Conservation (phyloP, 805 yeast species). For the Kluyveromyces aestuarii region DNA sequence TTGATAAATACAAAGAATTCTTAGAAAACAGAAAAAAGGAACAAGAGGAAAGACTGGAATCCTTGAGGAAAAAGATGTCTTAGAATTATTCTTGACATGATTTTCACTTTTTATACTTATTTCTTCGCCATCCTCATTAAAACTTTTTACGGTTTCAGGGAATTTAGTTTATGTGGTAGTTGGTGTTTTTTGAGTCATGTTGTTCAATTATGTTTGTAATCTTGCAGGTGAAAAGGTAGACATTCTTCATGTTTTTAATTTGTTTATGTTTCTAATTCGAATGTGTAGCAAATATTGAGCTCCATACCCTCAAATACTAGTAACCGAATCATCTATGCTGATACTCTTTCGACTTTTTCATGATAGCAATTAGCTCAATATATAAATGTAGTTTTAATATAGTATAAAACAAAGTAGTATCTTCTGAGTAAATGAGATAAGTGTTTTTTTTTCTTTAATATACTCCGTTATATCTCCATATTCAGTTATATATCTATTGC, state of each 20-base stretch:
- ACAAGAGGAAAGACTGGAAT: conserved; percentile 15
- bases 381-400: too few relatives aligned
- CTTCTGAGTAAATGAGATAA: not conserved
- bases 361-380: not conserved
- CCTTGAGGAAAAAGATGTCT: conserved; percentile 3
- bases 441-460: not conserved
- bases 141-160: not conserved
- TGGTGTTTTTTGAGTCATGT: too few relatives aligned
- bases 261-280: too few relatives aligned
- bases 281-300: too few relatives aligned
- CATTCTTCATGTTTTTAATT: too few relatives aligned
- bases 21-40: conserved; percentile 30
- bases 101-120: not conserved
- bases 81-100: not conserved
- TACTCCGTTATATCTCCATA: not conserved
- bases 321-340: too few relatives aligned
- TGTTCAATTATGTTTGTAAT: too few relatives aligned
- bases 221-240: too few relatives aligned
- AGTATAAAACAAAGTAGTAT: not conserved
- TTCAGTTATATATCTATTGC: not conserved
- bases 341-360: too few relatives aligned
- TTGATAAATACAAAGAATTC: conserved; percentile 56
- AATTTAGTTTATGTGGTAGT: too few relatives aligned
- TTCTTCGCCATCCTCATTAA: not conserved
- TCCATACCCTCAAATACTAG: too few relatives aligned